Evolutionary conservation across 768 basidiomycete species (phyloP), one percentile per base, ranked within the genome.

Genomic region (Pisolithus orientalis): DNA sequence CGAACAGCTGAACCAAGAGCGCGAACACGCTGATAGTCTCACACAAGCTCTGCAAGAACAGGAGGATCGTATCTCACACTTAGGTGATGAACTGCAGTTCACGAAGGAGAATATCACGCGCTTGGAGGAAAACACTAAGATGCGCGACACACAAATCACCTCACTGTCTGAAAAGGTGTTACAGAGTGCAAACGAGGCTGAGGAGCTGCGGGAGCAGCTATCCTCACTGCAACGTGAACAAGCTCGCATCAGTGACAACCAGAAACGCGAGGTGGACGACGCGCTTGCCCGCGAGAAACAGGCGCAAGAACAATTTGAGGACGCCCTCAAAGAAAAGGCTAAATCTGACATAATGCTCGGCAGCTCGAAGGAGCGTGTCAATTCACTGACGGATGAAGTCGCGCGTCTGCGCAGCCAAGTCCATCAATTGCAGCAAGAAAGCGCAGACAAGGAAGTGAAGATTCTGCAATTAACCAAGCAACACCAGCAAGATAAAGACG

Each of bases 391-490:
- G 51, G 76, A 76, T 17, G 87, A 90, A 58, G 67, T 83, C 7
- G 82, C 84, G 52, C 71, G 75, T 13, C 65, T 88, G 43, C 73
- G 82, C 48, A 66, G 73, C 49, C 85, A 86, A 51, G 72, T 90
- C 16, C 85, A 86, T 53, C 76, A 78, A 14, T 68, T 94, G 49
- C 82, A 90, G 65, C 80, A 87, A 58, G 86, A 89, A 62, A 92
- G 87, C 60, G 87, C 92, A 10, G 83, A 84, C 53, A 87, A 85
- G 70, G 93, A 94, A 56, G 77, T 94, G 37, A 86, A 84, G 63
- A 77, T 94, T 39, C 72, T 82, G 13, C 85, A 88, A 59, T 67
- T 90, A 48, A 77, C 75, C 55, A 90, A 88, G 69, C 76, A 85
- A 59, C 74, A 79, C 38, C 72, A 73, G 0, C 75, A 83, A 62